A percentile compares a stretch with the other conserved stretches of the same genome.
phyloP scores from a whole-genome alignment of 208 protist species.

The Angomonas ambiguus region DNA sequence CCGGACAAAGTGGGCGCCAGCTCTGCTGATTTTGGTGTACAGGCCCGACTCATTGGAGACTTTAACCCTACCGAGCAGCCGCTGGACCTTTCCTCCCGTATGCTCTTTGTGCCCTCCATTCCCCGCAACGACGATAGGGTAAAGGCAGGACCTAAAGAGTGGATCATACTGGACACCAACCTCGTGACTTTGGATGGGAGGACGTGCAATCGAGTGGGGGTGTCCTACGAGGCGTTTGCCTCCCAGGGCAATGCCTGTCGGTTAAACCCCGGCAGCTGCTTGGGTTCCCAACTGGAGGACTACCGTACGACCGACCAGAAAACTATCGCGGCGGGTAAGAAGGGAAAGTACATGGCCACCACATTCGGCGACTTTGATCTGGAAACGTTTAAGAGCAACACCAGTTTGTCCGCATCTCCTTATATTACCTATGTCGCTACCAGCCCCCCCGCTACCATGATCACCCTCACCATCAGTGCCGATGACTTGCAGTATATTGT shows the following conservation, averaged over 20 bases:
- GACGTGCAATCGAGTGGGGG: conserved; percentile 87
- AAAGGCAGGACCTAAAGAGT: conserved; percentile 50
- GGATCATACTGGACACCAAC: conserved; percentile 62
- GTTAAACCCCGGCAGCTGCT: conserved; percentile 55
- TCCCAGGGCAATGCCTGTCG: conserved; percentile 68
- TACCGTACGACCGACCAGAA: conserved; percentile 49
- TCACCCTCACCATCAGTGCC: conserved; percentile 65
- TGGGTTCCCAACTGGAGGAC: conserved; percentile 78
- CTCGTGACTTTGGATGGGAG: conserved; percentile 66
- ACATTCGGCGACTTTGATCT: conserved; percentile 51
- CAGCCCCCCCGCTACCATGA: conserved; percentile 42
- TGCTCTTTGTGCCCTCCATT: conserved; percentile 69
- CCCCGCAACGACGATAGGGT: conserved; percentile 36
- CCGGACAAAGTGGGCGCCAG: conserved; percentile 32
- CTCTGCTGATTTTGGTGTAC: conserved; percentile 32
- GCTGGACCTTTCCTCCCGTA: conserved; percentile 44
- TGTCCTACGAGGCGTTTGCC: conserved; percentile 84
- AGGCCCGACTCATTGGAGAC: conserved; percentile 66
- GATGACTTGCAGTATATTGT: conserved; percentile 75
- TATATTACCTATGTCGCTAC: conserved; percentile 50
- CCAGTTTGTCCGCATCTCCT: conserved; percentile 14
- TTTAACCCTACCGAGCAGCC: conserved; percentile 49
- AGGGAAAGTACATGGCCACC: conserved; percentile 55
- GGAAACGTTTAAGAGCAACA: conserved; percentile 8
- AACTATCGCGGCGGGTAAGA: conserved; percentile 30